Evolutionary conservation across 1,139 yeast species (phyloP).

Genomic region (Petasospora rhodanensis): DNA sequence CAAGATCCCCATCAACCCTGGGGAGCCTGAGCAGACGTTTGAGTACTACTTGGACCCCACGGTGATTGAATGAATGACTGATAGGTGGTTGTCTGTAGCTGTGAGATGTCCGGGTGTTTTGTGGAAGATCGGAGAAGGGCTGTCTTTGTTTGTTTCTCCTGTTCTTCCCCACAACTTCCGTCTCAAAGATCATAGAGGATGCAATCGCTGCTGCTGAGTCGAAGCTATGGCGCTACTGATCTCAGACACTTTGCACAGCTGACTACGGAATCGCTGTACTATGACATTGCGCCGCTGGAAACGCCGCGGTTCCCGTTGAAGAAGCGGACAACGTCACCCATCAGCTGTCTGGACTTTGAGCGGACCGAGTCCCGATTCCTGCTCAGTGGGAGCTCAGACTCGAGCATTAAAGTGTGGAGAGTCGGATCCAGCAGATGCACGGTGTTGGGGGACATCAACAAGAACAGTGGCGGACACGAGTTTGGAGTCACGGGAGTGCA

Average conservation of each 20-base stretch:
- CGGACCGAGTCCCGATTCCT: conserved; percentile 42
- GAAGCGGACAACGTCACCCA: conserved; percentile 44
- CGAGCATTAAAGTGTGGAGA: conserved; percentile 60
- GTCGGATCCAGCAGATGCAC: conserved; percentile 21
- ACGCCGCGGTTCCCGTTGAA: conserved; percentile 25
- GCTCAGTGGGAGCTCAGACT: conserved; percentile 76
- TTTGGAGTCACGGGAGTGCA: conserved; percentile 70
- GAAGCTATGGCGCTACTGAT: conserved; percentile 16
- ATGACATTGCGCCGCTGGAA: conserved; percentile 29
- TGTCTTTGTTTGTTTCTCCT: too few relatives aligned
- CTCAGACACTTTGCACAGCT: conserved; percentile 16
- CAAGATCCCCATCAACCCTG: too few relatives aligned
- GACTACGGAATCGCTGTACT: conserved; percentile 38
- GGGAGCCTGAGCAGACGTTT: too few relatives aligned
- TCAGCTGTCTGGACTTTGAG: conserved; percentile 68
- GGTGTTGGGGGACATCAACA: conserved; percentile 25
- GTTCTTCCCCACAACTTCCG: too few relatives aligned
- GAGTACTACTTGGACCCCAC: too few relatives aligned
- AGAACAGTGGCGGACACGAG: conserved; percentile 39
- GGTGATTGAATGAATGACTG: too few relatives aligned
- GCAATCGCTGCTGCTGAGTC: conserved; percentile 8
- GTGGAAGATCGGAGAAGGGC: too few relatives aligned
- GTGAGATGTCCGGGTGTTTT: too few relatives aligned
- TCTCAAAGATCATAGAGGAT: too few relatives aligned
- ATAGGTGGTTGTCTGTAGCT: too few relatives aligned